Evolutionary conservation across 2,329 filamentous ascomycete species (phyloP), one percentile per base, ranked within the genome.

Genomic region (Ophiostoma fasciatum): DNA sequence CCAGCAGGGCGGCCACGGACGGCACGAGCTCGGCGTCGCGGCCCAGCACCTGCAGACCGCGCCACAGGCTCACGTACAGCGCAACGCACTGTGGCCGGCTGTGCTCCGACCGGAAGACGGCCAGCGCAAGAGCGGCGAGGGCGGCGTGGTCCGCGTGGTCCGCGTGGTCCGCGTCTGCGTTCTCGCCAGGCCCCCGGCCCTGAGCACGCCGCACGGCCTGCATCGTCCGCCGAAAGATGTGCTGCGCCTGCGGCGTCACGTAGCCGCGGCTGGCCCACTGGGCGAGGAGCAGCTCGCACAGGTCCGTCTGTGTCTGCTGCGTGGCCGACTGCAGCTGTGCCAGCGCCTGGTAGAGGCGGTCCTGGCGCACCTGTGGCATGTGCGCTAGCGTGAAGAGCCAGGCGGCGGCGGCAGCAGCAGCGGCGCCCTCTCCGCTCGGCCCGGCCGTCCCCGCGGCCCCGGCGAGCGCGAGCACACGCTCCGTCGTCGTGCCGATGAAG

Each of bases 241-340:
- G 19, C 30, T 11, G 28, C 10, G 22, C 36, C 15, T 28, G 28
- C 20, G 28, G 17, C 26, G 28, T 31, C 29, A 52, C 34, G 34
- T 51, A 51, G 10, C 47, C 46, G 11, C 47, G 47, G 30, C 51
- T 56, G 10, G 32, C 26, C 54, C 54, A 57, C 32, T 55, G 54
- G 4, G 44, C 40, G 7, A 53, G 20, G 5, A 55, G 33, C 27
- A 57, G 42, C 5, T 46, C 42, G 31, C 47, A 51, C 22, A 56
- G 30, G 19, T 51, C 48, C 9, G 33, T 30, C 18, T 39, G 32
- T 18, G 28, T 25, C 14, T 33, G 19, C 23, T 19, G 11, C 25
- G 27, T 15, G 20, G 18, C 20, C 30, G 11, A 15, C n/a, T 33
- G 22, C 20, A 44, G 19, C 34, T 41, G 40, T 7, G 36, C 20